Base-by-base conservation (phyloP, 73 alveolate species). In the Diophrys sp. region DNA sequence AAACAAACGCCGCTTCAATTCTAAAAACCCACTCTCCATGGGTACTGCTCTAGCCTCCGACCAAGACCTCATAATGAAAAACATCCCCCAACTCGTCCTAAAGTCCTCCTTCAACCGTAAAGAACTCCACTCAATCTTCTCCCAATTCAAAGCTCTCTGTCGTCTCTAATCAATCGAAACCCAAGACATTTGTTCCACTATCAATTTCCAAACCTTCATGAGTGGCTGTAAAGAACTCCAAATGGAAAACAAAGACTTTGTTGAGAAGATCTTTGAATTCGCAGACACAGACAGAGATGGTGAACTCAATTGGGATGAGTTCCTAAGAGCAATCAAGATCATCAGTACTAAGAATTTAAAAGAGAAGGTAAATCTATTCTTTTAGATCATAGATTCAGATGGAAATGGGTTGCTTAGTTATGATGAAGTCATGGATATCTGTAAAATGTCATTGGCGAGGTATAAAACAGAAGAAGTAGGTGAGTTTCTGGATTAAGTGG, bases 341-440 rank as follows among this genome's bases (percentile, higher is more conserved):
- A 25, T 68, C 23, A 26, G 56, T 29, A 68, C 75, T 5, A 18
- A 68, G 23, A 28, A 29, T 31, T 55, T 68, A 2, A 55, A 68
- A 29, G 75, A 68, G 62, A 44, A 68, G 29, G 54, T 68, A 1
- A 31, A 29, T 25, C 54, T 68, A 5, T 68, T 68, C 55, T 23
- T 68, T 2, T 28, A 68, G 75, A 68, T 68, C 24, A 68, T 68
- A 1, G 75, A 68, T 28, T 2, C 54, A 5, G 75, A 68, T 68
- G 75, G 75, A 18, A 68, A 68, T 68, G 75, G 75, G 11, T 18
- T 5, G 24, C 75, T 68, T 28, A 68, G 75, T 68, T 68, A 68
- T 68, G 75, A 68, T 25, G 75, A 68, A 24, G 54, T 68, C 75
- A 11, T 68, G 2, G 75, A 31, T 2, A 68, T 68, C 31, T 68